These are phyloP conservation scores for Gossypium herbaceum DNA, from an alignment of 345 rosid species.

Conservation along the genomic window DNA sequence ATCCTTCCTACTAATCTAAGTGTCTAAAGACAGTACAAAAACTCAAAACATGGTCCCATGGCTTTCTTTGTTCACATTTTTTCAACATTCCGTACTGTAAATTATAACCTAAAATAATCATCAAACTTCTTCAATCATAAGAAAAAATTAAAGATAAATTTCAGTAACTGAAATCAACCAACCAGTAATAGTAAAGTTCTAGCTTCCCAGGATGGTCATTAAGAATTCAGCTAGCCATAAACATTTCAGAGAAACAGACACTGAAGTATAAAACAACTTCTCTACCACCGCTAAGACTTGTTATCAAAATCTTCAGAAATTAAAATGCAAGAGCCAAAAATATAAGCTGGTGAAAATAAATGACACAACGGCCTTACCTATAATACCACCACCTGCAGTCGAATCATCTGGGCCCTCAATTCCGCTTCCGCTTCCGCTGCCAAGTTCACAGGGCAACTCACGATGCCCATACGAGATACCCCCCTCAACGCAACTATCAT, in stretches of 20 bases:
- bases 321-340: not conserved
- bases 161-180: no score
- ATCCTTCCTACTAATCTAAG: not conserved
- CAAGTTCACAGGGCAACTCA: constrained; percentile 94
- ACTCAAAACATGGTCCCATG: not conserved
- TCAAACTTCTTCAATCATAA: not conserved
- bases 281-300: not conserved
- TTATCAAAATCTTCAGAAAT: not conserved
- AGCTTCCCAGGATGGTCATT: not conserved
- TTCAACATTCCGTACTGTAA: not conserved
- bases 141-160: not conserved
- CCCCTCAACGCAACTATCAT: constrained; percentile 55
- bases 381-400: constrained; percentile 88
- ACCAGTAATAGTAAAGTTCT: not conserved
- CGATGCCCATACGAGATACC: constrained; percentile 83
- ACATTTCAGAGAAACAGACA: not conserved
- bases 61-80: not conserved
- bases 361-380: constrained; percentile 47
- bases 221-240: not conserved
- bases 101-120: not conserved
- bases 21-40: not conserved
- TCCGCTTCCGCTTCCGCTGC: constrained; percentile 99
- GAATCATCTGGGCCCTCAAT: constrained; percentile 49
- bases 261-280: not conserved
- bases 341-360: not conserved